Base-by-base conservation (phyloP, 306 rosid species). In the Gynostemma pentaphyllum region DNA sequence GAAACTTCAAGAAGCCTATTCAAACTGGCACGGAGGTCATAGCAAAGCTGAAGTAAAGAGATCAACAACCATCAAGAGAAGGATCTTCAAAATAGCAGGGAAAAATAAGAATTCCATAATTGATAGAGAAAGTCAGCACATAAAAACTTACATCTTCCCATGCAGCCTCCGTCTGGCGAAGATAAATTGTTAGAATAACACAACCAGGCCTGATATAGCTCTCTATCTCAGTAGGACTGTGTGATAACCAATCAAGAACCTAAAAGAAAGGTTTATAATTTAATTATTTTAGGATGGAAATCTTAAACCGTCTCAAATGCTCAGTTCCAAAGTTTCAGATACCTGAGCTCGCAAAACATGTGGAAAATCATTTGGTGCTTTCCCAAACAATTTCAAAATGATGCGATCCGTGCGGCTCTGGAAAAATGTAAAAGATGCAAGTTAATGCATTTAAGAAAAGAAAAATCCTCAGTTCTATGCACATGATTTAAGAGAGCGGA, bases 331-430 rank as follows among this genome's bases (percentile, higher is more conserved):
- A 46, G 19, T 30, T 68, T 61, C 19, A 68, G 37, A 40, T 81
- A 89, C 97, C 95, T 89, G 87, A 13, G 87, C 67, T 45, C 95
- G 85, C 70, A 89, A 81, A 62, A 65, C 75, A 61, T 59, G 67
- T 42, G 97, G 97, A 74, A 86, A 78, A 61, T 86, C 95, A 76
- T 71, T 84, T 15, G 97, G 97, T 46, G 81, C 89, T 74, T 89
- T 89, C 49, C 99, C 99, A 47, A 88, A 94, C 56, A 94, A 88
- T 74, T 94, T 94, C 68, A 94, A 88, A 52, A 94, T 90, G 50
- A 94, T 88, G 47, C 99, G 78, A 75, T 86, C 99, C 0, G 99
- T 94, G 73, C 95, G 79, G 77, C 81, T 75, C 99, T 94, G 88
- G 37, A 74, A 62, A 45, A 66, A 48, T 65, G 68, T 61, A 59